These are phyloP conservation scores for Collybiopsis luxurians DNA, from an alignment of 768 basidiomycete genomes.

Conservation along the genomic window DNA sequence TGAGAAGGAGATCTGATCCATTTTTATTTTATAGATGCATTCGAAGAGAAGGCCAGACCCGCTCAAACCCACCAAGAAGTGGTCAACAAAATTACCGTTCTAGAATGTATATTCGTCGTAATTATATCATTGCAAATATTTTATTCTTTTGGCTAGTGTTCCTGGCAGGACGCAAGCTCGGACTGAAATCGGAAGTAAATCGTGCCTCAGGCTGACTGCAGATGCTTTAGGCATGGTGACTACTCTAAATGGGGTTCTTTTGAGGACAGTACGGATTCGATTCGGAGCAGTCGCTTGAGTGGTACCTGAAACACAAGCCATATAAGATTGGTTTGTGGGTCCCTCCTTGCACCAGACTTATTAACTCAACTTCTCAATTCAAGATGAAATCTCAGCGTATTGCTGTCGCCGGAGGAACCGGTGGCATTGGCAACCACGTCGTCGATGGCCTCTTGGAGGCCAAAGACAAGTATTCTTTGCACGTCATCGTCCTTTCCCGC, in stretches of 20 bases:
- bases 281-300: neutral
- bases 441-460: conserved; percentile 2
- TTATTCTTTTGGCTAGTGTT: no score
- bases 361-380: neutral
- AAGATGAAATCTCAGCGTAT: neutral
- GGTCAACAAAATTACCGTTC: conserved; percentile 60
- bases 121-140: neutral
- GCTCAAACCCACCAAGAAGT: conserved; percentile 49
- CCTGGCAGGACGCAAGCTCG: no score
- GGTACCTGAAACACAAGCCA: neutral
- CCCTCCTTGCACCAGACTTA: neutral
- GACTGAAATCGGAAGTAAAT: neutral
- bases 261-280: neutral
- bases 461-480: neutral
- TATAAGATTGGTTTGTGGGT: neutral
- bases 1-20: neutral
- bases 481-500: conserved; percentile 3
- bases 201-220: neutral
- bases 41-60: conserved; percentile 54
- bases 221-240: neutral
- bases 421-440: neutral
- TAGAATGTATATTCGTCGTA: conserved; percentile 27
- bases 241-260: no score
- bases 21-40: conserved; percentile 34
- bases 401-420: conserved; percentile 2